These are phyloP conservation scores for Murraya koenigii DNA, from an alignment of 345 rosid genomes.

Conservation along the genomic window DNA sequence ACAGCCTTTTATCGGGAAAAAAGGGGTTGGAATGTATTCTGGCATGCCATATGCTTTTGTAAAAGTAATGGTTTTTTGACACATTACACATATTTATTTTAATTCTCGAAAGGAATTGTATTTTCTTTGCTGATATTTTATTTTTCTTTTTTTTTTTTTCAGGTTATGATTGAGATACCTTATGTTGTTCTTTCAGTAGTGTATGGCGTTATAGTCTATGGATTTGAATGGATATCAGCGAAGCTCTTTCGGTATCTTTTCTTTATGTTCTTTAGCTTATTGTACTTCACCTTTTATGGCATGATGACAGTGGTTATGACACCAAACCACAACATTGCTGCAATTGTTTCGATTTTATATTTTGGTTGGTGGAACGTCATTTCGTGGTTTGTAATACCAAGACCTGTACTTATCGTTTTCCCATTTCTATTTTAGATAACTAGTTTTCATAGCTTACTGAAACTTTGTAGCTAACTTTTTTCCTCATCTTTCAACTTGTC, in stretches of 20 bases:
- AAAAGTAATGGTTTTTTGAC: constrained; percentile 26
- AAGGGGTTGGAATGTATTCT: constrained; percentile 59
- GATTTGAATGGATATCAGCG: constrained; percentile 10
- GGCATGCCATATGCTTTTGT: constrained; percentile 47
- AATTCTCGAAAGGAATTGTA: not conserved
- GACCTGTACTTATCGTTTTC: not conserved
- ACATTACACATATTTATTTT: not conserved
- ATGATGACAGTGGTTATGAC: not conserved
- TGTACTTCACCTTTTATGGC: not conserved
- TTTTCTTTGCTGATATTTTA: not conserved
- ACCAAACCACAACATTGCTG: not conserved
- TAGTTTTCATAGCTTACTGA: not conserved
- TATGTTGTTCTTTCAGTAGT: constrained; percentile 4
- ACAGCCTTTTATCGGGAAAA: constrained; percentile 44
- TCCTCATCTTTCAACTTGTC: not conserved
- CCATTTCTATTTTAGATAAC: not conserved
- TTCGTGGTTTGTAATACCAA: not conserved
- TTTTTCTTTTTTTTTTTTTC: not conserved
- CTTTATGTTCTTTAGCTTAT: not conserved
- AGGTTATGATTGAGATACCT: constrained; percentile 22
- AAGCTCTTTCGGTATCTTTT: constrained; percentile 15
- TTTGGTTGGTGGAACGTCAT: not conserved
- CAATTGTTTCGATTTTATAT: not conserved
- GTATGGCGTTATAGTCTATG: constrained; percentile 13
- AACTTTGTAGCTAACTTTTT: too few species aligned